Conservation (phyloP, 1,284 basidiomycete species). For the Ceratobasidium papillatum region DNA sequence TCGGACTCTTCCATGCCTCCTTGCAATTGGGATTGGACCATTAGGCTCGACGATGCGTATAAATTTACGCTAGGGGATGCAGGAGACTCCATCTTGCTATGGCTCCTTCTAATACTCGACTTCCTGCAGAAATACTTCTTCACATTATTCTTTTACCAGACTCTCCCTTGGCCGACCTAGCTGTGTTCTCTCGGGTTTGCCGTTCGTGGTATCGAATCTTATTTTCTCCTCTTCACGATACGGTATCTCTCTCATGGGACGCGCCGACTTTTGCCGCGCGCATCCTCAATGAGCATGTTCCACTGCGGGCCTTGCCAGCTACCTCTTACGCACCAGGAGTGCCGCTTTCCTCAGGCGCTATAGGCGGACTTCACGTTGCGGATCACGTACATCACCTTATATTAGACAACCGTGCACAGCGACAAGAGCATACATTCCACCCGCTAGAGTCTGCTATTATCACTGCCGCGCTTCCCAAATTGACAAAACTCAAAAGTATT, state of each 20-base stretch:
- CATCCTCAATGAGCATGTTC: slow-evolving; percentile 25
- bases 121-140: slow-evolving; percentile 30
- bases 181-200: slow-evolving; percentile 7
- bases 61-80: not conserved
- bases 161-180: not conserved
- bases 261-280: slow-evolving; percentile 25
- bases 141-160: slow-evolving; percentile 19
- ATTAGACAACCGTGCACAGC: slow-evolving; percentile 13
- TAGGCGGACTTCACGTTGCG: slow-evolving; percentile 14
- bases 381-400: slow-evolving; percentile 11
- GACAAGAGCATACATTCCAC: not conserved
- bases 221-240: slow-evolving; percentile 20
- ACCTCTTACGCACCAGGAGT: not conserved
- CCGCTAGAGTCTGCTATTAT: slow-evolving; percentile 8
- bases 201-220: slow-evolving; percentile 26
- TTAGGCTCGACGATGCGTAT: not conserved
- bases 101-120: slow-evolving; percentile 4
- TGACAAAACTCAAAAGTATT: slow-evolving; percentile 19
- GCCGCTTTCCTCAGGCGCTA: not conserved
- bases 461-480: slow-evolving; percentile 10
- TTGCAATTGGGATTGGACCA: not conserved
- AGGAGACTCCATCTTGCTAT: slow-evolving; percentile 1
- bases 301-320: not conserved
- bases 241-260: slow-evolving; percentile 25
- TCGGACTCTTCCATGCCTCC: slow-evolving; percentile 1